Conservation (phyloP, 176 grass and related monocot species). For the Leersia perrieri region DNA sequence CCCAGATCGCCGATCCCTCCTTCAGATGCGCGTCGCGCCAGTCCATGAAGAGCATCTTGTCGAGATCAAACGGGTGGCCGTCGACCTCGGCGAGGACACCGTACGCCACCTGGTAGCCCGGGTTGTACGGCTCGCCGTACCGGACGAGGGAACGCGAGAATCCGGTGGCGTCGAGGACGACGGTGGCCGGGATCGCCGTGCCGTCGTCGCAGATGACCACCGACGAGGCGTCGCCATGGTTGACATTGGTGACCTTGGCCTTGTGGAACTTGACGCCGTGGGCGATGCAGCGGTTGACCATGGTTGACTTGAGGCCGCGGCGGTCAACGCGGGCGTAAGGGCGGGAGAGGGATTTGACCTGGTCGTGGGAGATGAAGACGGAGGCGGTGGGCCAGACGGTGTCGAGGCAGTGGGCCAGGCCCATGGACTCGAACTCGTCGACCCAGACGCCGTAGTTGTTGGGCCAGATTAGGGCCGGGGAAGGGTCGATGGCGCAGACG, state of each 20-base stretch:
- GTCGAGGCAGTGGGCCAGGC: conserved; percentile 80
- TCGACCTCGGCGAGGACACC: conserved; percentile 94
- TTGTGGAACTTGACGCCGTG: conserved; percentile 75
- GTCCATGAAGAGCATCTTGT: conserved; percentile 99
- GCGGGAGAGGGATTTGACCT: conserved; percentile 54
- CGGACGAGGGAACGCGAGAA: conserved; percentile 87
- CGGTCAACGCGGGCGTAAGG: conserved; percentile 78
- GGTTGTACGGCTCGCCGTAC: conserved; percentile 92
- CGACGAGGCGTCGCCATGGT: conserved; percentile 68
- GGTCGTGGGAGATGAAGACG: conserved; percentile 53
- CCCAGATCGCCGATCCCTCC: conserved; percentile 45
- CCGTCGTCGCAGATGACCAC: conserved; percentile 84
- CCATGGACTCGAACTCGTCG: conserved; percentile 92
- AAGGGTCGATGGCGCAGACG: conserved; percentile 85
- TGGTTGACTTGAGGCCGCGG: conserved; percentile 87
- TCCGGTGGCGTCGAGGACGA: conserved; percentile 90
- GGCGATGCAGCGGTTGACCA: conserved; percentile 75
- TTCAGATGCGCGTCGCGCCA: conserved; percentile 90
- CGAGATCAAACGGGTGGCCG: conserved; percentile 86
- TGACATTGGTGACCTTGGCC: conserved; percentile 71
- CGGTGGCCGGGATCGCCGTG: conserved; percentile 56
- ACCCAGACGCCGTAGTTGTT: conserved; percentile 99
- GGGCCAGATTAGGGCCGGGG: conserved; percentile 70
- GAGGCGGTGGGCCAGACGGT: conserved; percentile 69
- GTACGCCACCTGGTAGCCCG: conserved; percentile 92